Conservation (phyloP, 2,329 filamentous ascomycete species). For the Paradendryphiella salina region DNA sequence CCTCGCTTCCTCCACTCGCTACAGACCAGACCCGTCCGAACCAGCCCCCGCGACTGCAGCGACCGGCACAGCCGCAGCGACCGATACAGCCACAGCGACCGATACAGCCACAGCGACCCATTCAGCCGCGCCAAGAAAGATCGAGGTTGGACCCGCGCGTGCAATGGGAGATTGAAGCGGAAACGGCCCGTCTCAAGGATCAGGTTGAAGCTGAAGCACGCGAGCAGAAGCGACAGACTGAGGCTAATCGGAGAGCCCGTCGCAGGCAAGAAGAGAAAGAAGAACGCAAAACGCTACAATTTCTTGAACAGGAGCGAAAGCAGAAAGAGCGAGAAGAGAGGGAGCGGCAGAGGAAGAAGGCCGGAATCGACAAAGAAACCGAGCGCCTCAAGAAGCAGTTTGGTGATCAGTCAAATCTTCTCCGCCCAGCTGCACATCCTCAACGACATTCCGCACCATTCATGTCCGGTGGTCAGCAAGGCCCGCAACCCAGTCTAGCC, state of each 20-base stretch:
- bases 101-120: constrained; percentile 14
- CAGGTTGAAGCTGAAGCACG: constrained; percentile 51
- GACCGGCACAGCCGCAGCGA: constrained; percentile 9
- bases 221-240: constrained; percentile 52
- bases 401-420: constrained; percentile 52
- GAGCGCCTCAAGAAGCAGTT: constrained; percentile 70
- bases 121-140: constrained; percentile 13
- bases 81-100: not conserved
- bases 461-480: constrained; percentile 21
- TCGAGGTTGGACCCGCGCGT: constrained; percentile 52
- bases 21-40: constrained; percentile 26
- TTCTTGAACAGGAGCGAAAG: constrained; percentile 50
- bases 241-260: constrained; percentile 57
- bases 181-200: constrained; percentile 53
- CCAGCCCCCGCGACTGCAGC: constrained; percentile 5
- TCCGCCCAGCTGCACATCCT: constrained; percentile 24
- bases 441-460: constrained; percentile 32
- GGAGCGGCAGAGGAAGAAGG: constrained; percentile 59
- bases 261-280: constrained; percentile 62
- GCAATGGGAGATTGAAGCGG: constrained; percentile 58
- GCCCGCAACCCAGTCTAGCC: constrained; percentile 11
- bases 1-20: constrained; percentile 36
- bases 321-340: constrained; percentile 68
- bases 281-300: constrained; percentile 46
- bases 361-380: constrained; percentile 71